Base-by-base conservation (phyloP, 345 rosid species). In the Bruguiera sexangula region DNA sequence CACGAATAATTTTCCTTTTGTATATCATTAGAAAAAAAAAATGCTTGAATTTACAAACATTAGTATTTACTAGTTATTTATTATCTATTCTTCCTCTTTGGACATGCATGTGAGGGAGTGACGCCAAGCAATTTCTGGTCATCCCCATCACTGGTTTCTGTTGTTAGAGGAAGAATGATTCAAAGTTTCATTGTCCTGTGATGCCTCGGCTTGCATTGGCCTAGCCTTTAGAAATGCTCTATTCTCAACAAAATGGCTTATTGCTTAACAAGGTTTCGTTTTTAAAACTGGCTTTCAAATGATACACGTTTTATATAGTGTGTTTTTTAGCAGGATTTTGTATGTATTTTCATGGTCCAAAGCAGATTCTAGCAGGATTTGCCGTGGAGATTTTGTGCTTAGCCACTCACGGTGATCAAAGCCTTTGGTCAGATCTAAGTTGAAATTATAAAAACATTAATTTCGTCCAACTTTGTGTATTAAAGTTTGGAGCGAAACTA, bases 141-240 rank as follows among this genome's bases (percentile, higher is more conserved):
- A 18, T 34, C 62, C 53, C 69, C 39, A 73, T 78, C 63, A 78
- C 67, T 81, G 65, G 64, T 54, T 78, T 78, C 71, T 75, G 76
- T 72, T 78, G 24, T 70, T 81, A 43, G 63, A 24, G 67, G 60
- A 66, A 75, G 19, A 62, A 67, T 37, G 73, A 72, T 63, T 63
- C 68, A 63, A 63, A 54, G 73, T 62, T 37, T 59, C 72, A 20
- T 26, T n/a, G 36, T 58, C 27, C 61, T 37, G 56, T 56, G 4
- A 67, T 39, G 70, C 50, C 43, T 34, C 50, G 68, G 74, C 71
- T 70, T 80, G 18, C 73, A 66, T 67, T 51, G 29, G 31, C 62
- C 36, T 60, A 48, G 57, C 46, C 55, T 54, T 34, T 52, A 54
- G 62, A 74, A 69, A 65, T 76, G 72, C 66, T 69, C 65, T 52